These are phyloP conservation scores for Shiraia sp. DNA, from an alignment of 2,329 filamentous ascomycete genomes.

Conservation along the genomic window DNA sequence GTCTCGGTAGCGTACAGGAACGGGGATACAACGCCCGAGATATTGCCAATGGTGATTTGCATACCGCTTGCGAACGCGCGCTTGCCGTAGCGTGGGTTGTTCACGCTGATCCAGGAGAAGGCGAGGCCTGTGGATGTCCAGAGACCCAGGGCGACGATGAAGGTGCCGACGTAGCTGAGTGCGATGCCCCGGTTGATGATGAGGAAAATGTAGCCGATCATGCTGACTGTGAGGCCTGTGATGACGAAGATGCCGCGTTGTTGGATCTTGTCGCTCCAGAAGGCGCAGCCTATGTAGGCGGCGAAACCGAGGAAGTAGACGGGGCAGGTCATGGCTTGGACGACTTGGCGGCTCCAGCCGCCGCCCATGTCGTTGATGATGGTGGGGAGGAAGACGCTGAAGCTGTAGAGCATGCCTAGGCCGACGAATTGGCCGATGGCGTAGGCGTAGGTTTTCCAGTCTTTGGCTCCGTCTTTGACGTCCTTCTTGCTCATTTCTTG, in stretches of 20 bases:
- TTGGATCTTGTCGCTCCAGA: conserved; percentile 28
- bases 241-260: conserved; percentile 33
- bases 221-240: conserved; percentile 40
- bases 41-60: conserved; percentile 44
- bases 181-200: conserved; percentile 20
- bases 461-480: conserved; percentile 52
- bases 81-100: conserved; percentile 38
- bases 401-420: conserved; percentile 29
- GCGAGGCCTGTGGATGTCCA: conserved; percentile 30
- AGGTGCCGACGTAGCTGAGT: conserved; percentile 30
- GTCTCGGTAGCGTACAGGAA: conserved; percentile 23
- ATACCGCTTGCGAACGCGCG: conserved; percentile 32
- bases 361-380: conserved; percentile 34
- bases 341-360: conserved; percentile 24
- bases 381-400: conserved; percentile 33
- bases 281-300: conserved; percentile 30
- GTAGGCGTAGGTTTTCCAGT: conserved; percentile 35
- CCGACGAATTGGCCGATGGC: conserved; percentile 52
- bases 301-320: conserved; percentile 32
- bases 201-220: conserved; percentile 54
- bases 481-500: conserved; percentile 52
- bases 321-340: conserved; percentile 38
- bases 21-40: conserved; percentile 36
- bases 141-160: conserved; percentile 34
- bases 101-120: conserved; percentile 33